Percentiles rank a stretch among this genome's conserved stretches.
Evolutionary conservation across 2,329 filamentous ascomycete species (phyloP).

Genomic region (Rhexocercosporidium sp.): DNA sequence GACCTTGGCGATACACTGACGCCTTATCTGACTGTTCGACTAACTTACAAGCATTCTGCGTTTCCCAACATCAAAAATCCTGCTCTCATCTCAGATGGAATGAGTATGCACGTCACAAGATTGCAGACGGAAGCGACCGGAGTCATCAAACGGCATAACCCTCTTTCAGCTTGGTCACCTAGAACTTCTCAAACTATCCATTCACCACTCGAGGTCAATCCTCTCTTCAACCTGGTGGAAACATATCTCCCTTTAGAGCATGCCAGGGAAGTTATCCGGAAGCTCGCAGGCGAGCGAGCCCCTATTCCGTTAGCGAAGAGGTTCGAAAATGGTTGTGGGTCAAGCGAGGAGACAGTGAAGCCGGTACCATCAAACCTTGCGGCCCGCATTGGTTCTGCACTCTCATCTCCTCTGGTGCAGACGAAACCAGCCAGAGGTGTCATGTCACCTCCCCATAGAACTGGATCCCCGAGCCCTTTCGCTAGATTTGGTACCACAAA

Average conservation of each 20-base stretch:
- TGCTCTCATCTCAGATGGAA: constrained; percentile 37
- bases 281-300: constrained; percentile 28
- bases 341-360: constrained; percentile 31
- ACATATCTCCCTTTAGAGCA: constrained; percentile 32
- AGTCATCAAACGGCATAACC: constrained; percentile 54
- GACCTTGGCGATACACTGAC: constrained; percentile 56
- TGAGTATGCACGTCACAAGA: constrained; percentile 51
- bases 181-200: constrained; percentile 45
- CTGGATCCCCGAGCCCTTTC: constrained; percentile 11
- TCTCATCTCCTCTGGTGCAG: constrained; percentile 8
- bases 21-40: constrained; percentile 56
- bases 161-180: constrained; percentile 58
- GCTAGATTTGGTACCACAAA: constrained; percentile 10
- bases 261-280: constrained; percentile 31
- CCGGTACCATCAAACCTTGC: constrained; percentile 10
- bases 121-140: constrained; percentile 59
- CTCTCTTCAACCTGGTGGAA: constrained; percentile 36
- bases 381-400: neutral
- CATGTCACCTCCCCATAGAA: neutral
- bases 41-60: constrained; percentile 62
- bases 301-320: constrained; percentile 17
- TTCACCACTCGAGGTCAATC: constrained; percentile 29
- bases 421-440: neutral
- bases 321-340: constrained; percentile 9
- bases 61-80: constrained; percentile 48